Evolutionary conservation across 2,329 filamentous ascomycete genomes (phyloP).

Genomic region (Colletotrichum lupini): DNA sequence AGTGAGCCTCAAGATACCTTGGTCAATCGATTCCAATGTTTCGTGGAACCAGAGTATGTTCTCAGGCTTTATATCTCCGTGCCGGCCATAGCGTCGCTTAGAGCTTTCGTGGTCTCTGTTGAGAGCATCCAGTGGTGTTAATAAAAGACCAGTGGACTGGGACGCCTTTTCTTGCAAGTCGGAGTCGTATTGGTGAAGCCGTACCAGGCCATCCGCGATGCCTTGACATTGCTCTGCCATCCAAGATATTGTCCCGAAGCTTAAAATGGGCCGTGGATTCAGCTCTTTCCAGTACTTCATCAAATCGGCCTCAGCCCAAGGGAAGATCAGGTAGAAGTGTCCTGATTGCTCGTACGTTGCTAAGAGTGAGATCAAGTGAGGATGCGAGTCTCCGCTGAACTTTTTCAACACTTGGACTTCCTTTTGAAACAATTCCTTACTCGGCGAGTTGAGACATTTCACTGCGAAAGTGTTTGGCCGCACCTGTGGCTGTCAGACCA

Average conservation of each 20-base stretch:
- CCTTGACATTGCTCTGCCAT: not conserved
- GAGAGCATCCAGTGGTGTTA: too few relatives aligned
- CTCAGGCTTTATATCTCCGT: not conserved
- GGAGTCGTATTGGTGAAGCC: not conserved
- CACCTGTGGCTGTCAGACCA: not conserved
- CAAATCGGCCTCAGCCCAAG: not conserved
- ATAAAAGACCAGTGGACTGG: too few relatives aligned
- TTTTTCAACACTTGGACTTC: not conserved
- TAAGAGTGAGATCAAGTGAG: not conserved
- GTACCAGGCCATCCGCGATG: not conserved
- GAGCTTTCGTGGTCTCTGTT: too few relatives aligned
- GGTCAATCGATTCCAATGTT: not conserved
- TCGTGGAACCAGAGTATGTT: not conserved
- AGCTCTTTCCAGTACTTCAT: not conserved
- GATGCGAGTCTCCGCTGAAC: not conserved
- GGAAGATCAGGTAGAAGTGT: not conserved
- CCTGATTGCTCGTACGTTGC: not conserved
- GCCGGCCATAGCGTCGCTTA: not conserved
- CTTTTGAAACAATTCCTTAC: not conserved
- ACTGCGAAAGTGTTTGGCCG: not conserved
- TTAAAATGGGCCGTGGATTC: not conserved
- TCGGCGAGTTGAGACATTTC: not conserved
- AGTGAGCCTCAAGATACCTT: not conserved
- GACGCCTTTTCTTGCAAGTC: too few relatives aligned
- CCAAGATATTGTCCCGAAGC: not conserved